Evolutionary conservation across 345 rosid genomes (phyloP), one percentile per base, ranked within the genome.

Genomic region (Sonneratia alba): DNA sequence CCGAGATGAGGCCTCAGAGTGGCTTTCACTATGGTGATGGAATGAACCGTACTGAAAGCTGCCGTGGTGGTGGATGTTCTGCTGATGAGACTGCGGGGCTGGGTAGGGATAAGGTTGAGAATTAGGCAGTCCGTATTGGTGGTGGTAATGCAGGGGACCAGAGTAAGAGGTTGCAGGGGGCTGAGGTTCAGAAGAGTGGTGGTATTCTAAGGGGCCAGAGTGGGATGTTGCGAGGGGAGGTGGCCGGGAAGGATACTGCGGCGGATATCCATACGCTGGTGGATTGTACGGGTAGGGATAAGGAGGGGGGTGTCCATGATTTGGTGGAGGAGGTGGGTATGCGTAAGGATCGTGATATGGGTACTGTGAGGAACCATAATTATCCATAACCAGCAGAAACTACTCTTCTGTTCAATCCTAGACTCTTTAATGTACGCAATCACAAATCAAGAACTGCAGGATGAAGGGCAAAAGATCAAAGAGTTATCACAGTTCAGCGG

Each of bases 21-120:
- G 66, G 75, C 78, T 74, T 66, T 87, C 90, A 74, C 83, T 74
- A 22, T 81, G 76, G 69, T 82, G 81, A 62, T 79, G 80, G 66
- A 84, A 59, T 1, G 79, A 70, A 74, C 73, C 82, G 73, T 88
- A 81, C 9, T 74, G 81, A 71, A 87, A 87, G 83, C 85, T 85
- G 55, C 80, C 47, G 45, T 70, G 77, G n/a, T 80, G 85, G 37
- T 85, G 88, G 68, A 80, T 82, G 16, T 78, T 6, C 2, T 87
- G 85, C 24, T 74, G 81, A 1, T 65, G 70, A 34, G 89, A 66
- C 42, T 1, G 45, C 2, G 78, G 53, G 24, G 76, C 49, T 21
- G 78, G 75, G 74, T 72, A 73, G 27, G 81, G 85, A 80, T 88
- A 80, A 51, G 83, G 79, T 70, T 88, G 83, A 36, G 89, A 84